Evolutionary conservation across 2,329 filamentous ascomycete genomes (phyloP).

Genomic region (Monilinia laxa): DNA sequence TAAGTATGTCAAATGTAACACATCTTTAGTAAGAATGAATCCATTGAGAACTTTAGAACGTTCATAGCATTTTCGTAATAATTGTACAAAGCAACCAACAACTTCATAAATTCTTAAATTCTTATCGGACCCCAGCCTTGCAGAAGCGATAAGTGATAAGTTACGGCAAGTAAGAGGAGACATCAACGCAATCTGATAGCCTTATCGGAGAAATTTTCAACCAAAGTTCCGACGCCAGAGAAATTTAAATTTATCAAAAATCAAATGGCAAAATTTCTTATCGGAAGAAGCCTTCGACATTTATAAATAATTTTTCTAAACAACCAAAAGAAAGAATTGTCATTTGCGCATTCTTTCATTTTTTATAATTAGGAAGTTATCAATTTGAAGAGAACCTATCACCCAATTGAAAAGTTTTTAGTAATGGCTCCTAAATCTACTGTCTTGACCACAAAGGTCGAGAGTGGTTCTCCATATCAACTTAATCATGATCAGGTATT

Average conservation of each 20-base stretch:
- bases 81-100: no score
- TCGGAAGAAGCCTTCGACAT: conserved; percentile 14
- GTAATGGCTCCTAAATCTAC: conserved; percentile 37
- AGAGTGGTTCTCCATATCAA: conserved; percentile 41
- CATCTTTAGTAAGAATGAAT: no score
- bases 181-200: not conserved
- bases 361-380: not conserved
- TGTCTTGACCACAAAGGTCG: conserved; percentile 39
- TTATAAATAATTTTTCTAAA: conserved; percentile 2
- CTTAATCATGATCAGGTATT: conserved; percentile 39
- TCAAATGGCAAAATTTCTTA: conserved; percentile 22
- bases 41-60: no score
- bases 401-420: not conserved
- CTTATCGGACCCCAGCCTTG: conserved; percentile 17
- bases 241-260: conserved; percentile 24
- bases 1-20: no score
- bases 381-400: not conserved
- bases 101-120: conserved; percentile 15
- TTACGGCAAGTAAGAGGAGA: not conserved
- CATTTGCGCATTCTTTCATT: conserved; percentile 10
- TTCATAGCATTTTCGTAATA: no score
- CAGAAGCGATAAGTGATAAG: not conserved
- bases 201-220: conserved; percentile 4
- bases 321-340: conserved; percentile 17
- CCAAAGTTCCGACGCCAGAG: conserved; percentile 20